These are phyloP conservation scores for Rhizopogon rudus DNA, from an alignment of 768 basidiomycete genomes.

Conservation along the genomic window DNA sequence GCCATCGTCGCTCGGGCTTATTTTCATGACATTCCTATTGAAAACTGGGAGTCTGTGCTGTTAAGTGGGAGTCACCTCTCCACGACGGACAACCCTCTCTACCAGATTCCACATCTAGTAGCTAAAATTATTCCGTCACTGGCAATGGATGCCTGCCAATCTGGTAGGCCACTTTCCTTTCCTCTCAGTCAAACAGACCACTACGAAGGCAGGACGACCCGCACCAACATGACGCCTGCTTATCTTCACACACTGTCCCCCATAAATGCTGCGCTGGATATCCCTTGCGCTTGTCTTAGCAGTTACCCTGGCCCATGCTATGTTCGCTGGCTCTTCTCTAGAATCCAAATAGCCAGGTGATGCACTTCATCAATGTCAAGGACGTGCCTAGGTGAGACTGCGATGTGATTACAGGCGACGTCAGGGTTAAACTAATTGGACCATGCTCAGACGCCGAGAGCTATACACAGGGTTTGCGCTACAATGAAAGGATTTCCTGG, in stretches of 20 bases:
- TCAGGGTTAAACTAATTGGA: background rate
- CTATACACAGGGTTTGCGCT: background rate
- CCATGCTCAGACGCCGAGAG: background rate
- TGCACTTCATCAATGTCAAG: background rate
- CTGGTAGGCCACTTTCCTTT: background rate
- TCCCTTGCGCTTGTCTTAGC: background rate
- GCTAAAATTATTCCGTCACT: too few relatives aligned
- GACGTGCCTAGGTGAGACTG: background rate
- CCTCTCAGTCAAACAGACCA: background rate
- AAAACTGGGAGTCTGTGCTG: too few relatives aligned
- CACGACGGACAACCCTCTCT: too few relatives aligned
- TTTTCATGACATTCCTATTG: too few relatives aligned
- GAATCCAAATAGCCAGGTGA: background rate
- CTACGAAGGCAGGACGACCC: background rate
- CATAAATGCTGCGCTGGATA: background rate
- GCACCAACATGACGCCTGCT: background rate
- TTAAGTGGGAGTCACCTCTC: too few relatives aligned
- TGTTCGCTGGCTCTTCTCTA: background rate
- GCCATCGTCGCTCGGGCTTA: too few relatives aligned
- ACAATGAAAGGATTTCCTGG: background rate
- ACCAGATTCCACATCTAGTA: too few relatives aligned
- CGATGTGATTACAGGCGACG: background rate
- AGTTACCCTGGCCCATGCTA: background rate
- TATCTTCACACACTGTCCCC: background rate
- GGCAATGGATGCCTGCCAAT: too few relatives aligned